phyloP scores from a whole-genome alignment of 179 eudicot genomes.

The Pouteria campechiana region DNA sequence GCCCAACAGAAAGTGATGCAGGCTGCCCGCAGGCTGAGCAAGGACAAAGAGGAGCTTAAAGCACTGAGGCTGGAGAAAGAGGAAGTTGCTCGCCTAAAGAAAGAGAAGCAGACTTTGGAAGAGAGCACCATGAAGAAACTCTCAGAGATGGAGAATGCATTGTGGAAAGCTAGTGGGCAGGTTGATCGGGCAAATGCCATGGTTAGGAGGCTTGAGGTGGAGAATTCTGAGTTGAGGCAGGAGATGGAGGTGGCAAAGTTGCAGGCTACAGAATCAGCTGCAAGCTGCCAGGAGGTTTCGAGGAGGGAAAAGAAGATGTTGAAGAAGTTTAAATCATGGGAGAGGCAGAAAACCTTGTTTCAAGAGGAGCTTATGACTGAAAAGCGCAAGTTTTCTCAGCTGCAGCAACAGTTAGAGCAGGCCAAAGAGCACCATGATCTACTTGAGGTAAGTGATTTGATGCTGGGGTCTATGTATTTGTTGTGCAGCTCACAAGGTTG shows the following conservation, averaged over 20 bases:
- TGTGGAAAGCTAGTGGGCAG: conserved; percentile 1
- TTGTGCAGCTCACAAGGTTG: too few relatives aligned
- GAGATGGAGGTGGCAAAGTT: conserved; percentile 2
- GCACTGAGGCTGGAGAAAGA: conserved; percentile 9
- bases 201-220: not conserved
- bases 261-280: conserved; percentile 1
- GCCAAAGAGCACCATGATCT: not conserved
- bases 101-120: conserved; percentile 5
- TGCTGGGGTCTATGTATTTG: too few relatives aligned
- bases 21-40: conserved; percentile 7
- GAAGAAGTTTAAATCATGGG: conserved; percentile 4
- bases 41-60: conserved; percentile 6
- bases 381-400: conserved; percentile 1
- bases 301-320: conserved; percentile 3
- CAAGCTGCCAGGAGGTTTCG: not conserved
- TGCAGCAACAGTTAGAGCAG: not conserved
- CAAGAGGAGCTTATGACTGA: conserved; percentile 1
- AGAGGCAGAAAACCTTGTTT: not conserved
- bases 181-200: conserved; percentile 4
- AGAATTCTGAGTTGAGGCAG: conserved; percentile 3
- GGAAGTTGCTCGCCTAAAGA: not conserved
- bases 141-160: conserved; percentile 9
- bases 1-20: conserved; percentile 7
- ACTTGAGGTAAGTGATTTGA: conserved; percentile 9
- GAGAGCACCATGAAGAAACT: conserved; percentile 4